phyloP scores from a whole-genome alignment of 371 early-diverging fungal species.

The Haplosporangium sp. region DNA sequence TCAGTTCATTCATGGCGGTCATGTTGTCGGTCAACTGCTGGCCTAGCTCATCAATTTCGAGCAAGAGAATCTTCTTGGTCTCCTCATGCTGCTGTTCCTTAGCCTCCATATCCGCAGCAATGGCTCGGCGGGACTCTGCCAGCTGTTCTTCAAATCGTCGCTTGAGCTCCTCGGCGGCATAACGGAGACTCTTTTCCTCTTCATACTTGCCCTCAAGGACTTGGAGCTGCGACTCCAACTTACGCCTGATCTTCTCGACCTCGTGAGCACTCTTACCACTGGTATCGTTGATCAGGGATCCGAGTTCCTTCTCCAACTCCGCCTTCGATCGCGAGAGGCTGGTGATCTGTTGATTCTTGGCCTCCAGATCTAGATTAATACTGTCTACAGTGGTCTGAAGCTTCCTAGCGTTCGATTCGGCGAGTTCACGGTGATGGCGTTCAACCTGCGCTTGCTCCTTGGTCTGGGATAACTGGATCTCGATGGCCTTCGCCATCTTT shows the following conservation, averaged over 20 bases:
- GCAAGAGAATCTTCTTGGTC: slow-evolving; percentile 74
- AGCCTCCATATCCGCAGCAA: slow-evolving; percentile 72
- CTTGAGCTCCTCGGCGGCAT: slow-evolving; percentile 75
- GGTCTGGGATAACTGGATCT: slow-evolving; percentile 62
- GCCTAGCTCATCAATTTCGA: slow-evolving; percentile 81
- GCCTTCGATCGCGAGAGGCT: slow-evolving; percentile 69
- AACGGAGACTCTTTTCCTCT: slow-evolving; percentile 65
- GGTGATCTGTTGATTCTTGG: slow-evolving; percentile 62
- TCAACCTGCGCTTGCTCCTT: slow-evolving; percentile 70
- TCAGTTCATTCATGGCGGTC: slow-evolving; percentile 63
- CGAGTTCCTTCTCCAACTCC: slow-evolving; percentile 78
- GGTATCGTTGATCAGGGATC: slow-evolving; percentile 79
- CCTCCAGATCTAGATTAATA: slow-evolving; percentile 68
- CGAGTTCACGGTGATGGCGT: slow-evolving; percentile 73
- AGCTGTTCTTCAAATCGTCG: slow-evolving; percentile 72
- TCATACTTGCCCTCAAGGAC: slow-evolving; percentile 71
- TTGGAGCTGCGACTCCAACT: slow-evolving; percentile 69
- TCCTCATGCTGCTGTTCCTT: slow-evolving; percentile 82
- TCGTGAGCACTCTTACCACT: slow-evolving; percentile 82
- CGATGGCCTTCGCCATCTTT: slow-evolving; percentile 66
- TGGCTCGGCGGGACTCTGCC: slow-evolving; percentile 67
- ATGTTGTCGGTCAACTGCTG: slow-evolving; percentile 76
- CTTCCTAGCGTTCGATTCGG: slow-evolving; percentile 67
- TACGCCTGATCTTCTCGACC: slow-evolving; percentile 72
- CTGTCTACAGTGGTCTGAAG: slow-evolving; percentile 69